A percentile compares a stretch with the other conserved stretches of the same genome.
Evolutionary conservation across 169 alveolate genomes (phyloP).

Genomic region (Eimeria necatrix): DNA sequence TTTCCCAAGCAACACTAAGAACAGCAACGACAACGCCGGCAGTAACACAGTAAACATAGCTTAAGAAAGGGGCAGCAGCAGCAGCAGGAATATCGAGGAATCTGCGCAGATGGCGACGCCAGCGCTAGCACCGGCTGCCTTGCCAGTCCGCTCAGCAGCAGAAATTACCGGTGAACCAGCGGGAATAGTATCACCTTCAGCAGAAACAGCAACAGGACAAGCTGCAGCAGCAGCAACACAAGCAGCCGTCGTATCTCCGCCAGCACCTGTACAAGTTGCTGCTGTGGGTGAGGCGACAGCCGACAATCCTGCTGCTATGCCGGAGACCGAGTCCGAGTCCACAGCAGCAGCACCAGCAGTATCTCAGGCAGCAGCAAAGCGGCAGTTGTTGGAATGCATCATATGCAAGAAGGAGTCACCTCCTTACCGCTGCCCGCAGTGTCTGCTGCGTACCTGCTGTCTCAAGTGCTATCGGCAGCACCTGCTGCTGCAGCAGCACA

Average conservation of each 20-base stretch:
- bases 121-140: neutral
- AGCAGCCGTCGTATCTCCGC: neutral
- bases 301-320: no score
- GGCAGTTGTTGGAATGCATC: neutral
- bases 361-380: neutral
- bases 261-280: neutral
- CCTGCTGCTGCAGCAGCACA: constrained; percentile 58
- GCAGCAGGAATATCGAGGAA: neutral
- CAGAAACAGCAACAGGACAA: no score
- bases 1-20: neutral
- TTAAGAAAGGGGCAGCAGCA: neutral
- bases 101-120: neutral
- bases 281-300: neutral
- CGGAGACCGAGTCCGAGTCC: neutral
- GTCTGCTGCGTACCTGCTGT: constrained; percentile 39
- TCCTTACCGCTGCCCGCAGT: constrained; percentile 26
- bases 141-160: neutral
- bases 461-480: constrained; percentile 31
- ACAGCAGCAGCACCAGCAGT: neutral
- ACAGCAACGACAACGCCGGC: neutral
- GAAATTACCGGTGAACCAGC: neutral
- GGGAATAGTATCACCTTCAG: no score
- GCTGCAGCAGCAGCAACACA: neutral
- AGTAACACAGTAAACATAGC: neutral
- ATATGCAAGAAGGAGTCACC: constrained; percentile 6